phyloP scores from a whole-genome alignment of 1,139 yeast genomes.

The Taphrina pruni region DNA sequence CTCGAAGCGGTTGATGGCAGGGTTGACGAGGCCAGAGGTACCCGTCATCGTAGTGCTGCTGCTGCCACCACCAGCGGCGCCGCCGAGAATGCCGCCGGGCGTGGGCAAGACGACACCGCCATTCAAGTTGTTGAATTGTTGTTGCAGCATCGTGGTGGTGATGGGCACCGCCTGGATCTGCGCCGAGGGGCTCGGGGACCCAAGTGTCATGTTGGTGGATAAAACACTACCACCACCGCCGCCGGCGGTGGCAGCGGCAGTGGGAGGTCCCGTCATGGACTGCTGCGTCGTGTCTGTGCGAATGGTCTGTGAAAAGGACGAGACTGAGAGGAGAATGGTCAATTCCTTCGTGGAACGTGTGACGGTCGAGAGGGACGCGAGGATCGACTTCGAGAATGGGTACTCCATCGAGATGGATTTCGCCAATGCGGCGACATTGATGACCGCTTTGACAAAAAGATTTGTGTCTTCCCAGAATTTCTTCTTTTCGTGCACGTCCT shows the following conservation, averaged over 20 bases:
- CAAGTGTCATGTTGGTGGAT: constrained; percentile 1
- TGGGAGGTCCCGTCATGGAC: constrained; percentile 9
- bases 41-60: constrained; percentile 11
- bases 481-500: constrained; percentile 61
- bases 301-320: constrained; percentile 34
- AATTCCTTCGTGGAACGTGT: constrained; percentile 44
- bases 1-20: constrained; percentile 19
- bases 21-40: constrained; percentile 10
- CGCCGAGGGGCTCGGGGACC: constrained; percentile 38
- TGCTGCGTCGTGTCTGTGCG: constrained; percentile 17
- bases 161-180: constrained; percentile 37
- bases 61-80: no score
- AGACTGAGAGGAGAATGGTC: constrained; percentile 44
- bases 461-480: constrained; percentile 88
- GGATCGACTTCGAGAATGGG: constrained; percentile 42
- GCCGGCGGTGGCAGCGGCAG: background rate
- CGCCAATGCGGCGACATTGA: constrained; percentile 44
- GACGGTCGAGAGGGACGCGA: constrained; percentile 44
- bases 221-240: no score
- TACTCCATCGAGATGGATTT: constrained; percentile 43
- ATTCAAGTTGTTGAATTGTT: constrained; percentile 5
- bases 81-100: background rate
- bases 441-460: constrained; percentile 66
- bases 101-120: background rate
- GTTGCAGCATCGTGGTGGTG: constrained; percentile 26